Evolutionary conservation across 1,139 yeast genomes (phyloP).

Genomic region (Candida tropicalis): DNA sequence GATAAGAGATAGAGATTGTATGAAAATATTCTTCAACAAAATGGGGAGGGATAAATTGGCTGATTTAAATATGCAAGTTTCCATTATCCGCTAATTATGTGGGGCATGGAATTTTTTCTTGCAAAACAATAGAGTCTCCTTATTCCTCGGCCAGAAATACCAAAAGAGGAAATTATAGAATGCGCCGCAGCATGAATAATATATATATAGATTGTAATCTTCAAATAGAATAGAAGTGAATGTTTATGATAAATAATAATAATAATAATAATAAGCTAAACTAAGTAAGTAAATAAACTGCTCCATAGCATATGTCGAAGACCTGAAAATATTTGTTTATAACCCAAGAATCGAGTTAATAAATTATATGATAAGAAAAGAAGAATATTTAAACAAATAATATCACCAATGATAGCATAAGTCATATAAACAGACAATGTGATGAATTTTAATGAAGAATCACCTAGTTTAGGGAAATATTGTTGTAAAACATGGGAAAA

Average conservation of each 20-base stretch:
- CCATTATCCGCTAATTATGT: neutral
- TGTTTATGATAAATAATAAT: neutral
- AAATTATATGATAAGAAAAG: constrained; percentile 16
- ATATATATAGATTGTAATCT: neutral
- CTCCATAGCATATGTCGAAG: constrained; percentile 13
- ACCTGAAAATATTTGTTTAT: constrained; percentile 12
- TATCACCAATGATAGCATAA: constrained; percentile 34
- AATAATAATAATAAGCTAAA: constrained; percentile 1
- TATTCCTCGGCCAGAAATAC: neutral
- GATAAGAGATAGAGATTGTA: too few species aligned
- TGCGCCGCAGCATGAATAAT: neutral
- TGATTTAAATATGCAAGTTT: too few species aligned
- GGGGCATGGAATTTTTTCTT: too few species aligned
- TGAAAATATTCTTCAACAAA: too few species aligned
- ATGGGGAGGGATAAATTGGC: neutral
- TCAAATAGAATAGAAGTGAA: too few species aligned
- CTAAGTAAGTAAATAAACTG: constrained; percentile 11
- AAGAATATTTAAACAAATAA: constrained; percentile 31
- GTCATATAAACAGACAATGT: constrained; percentile 29
- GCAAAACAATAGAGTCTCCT: too few species aligned
- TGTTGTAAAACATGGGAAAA: constrained; percentile 26
- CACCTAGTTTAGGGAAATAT: constrained; percentile 18
- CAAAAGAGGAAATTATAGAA: neutral
- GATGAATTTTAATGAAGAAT: constrained; percentile 17
- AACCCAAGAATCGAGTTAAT: constrained; percentile 11